phyloP scores from a whole-genome alignment of 148 eudicot genomes.

The Chenopodium quinoa region DNA sequence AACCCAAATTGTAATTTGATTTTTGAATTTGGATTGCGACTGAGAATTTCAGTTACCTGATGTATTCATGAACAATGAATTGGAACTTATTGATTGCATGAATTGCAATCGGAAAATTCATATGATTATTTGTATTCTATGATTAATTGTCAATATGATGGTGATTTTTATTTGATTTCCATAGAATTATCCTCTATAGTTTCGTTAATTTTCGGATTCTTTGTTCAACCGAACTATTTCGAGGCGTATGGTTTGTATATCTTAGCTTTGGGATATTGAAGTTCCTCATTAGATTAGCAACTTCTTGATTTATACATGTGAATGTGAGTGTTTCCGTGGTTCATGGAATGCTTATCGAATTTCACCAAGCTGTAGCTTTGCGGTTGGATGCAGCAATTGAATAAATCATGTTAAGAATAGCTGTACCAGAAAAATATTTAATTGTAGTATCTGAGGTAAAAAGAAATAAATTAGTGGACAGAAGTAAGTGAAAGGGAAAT shows the following conservation, averaged over 20 bases:
- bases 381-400: neutral
- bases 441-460: neutral
- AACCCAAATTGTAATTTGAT: neutral
- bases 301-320: neutral
- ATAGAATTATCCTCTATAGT: neutral
- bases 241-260: neutral
- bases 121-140: neutral
- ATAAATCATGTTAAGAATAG: neutral
- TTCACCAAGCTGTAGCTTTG: neutral
- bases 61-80: neutral
- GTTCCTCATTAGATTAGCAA: neutral
- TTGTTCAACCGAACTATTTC: neutral
- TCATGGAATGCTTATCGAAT: neutral
- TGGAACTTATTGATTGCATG: no score
- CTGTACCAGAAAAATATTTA: neutral
- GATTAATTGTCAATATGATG: no score
- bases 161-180: no score
- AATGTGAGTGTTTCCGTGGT: neutral
- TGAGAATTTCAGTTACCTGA: no score
- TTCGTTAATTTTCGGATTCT: neutral
- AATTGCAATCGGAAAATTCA: neutral
- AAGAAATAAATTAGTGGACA: neutral
- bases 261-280: neutral
- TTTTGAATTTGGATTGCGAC: neutral
- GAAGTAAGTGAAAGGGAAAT: neutral